Conservation (phyloP, 2,329 filamentous ascomycete species). For the Torrubiella hemipterigena region DNA sequence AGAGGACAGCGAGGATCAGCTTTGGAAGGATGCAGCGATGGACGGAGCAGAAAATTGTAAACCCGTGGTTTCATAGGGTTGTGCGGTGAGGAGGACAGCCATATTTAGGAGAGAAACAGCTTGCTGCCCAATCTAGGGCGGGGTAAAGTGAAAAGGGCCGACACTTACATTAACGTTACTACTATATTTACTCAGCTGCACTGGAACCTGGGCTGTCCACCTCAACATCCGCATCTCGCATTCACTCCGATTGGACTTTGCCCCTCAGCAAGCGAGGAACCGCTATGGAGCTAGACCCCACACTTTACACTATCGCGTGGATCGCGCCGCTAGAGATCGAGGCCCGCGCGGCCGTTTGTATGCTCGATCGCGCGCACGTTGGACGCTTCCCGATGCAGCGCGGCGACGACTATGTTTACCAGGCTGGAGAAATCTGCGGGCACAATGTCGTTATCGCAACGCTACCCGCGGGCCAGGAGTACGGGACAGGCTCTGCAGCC, state of each 20-base stretch:
- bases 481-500: slow-evolving; percentile 20
- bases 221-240: no score
- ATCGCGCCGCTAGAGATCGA: slow-evolving; percentile 23
- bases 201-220: not conserved
- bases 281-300: slow-evolving; percentile 1
- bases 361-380: slow-evolving; percentile 17
- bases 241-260: no score
- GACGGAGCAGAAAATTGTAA: no score
- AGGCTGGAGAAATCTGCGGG: slow-evolving; percentile 18
- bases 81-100: no score
- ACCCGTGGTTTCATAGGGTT: no score
- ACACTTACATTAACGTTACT: no score
- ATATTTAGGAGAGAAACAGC: no score
- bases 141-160: no score
- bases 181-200: no score
- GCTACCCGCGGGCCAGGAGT: slow-evolving; percentile 19
- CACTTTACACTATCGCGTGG: slow-evolving; percentile 18
- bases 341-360: slow-evolving; percentile 16
- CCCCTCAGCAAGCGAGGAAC: not conserved
- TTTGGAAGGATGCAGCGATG: no score
- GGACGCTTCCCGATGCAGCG: slow-evolving; percentile 16
- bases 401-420: slow-evolving; percentile 21
- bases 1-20: no score
- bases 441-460: slow-evolving; percentile 25
- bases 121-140: no score